Evolutionary conservation across 805 yeast species (phyloP), one percentile per base, ranked within the genome.

Genomic region (Candida hungchunana): DNA sequence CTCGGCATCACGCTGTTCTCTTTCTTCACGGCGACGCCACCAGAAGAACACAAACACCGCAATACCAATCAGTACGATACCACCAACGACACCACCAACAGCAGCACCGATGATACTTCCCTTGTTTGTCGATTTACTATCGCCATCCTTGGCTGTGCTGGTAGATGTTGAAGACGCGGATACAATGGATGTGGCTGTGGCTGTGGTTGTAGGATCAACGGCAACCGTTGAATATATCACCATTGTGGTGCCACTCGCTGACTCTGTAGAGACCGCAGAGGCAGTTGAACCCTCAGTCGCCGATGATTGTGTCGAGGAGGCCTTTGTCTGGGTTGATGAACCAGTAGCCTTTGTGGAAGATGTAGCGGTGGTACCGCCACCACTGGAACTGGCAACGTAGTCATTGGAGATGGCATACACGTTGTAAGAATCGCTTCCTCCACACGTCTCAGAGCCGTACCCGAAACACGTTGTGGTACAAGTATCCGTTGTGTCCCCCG

Each of bases 31-130:
- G 42, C 68, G 63, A 32, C 67, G 57, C 32, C 62, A 48, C 29
- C 67, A 58, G 32, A 69, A 34, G 18, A 70, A 51, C 2, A 66
- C 47, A 2, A 63, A 61, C 1, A 66, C 72, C 5, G 73, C 38
- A 3, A 60, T 56, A 4, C 63, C 63, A 1, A 74, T 57, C 18
- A 75, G 77, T 12, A 55, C 71, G 11, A 75, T 60, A 17, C 74
- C 77, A 15, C 82, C 82, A 11, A 71, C 74, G 3, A 73, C 81
- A 33, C 79, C 78, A 32, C 82, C 82, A 7, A 76, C 80, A 22
- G 75, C 76, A 16, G 81, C 79, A 3, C 82, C 82, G 42, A 60
- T 59, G 48, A 64, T 44, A 48, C 46, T 39, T 26, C 54, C 40
- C 48, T 39, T 44, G 13, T 27, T 29, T 1, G 43, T 29, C 7